A percentile compares a stretch with the other conserved stretches of the same genome.
Conservation (phyloP, 345 rosid species). For the Garcia nutans region DNA sequence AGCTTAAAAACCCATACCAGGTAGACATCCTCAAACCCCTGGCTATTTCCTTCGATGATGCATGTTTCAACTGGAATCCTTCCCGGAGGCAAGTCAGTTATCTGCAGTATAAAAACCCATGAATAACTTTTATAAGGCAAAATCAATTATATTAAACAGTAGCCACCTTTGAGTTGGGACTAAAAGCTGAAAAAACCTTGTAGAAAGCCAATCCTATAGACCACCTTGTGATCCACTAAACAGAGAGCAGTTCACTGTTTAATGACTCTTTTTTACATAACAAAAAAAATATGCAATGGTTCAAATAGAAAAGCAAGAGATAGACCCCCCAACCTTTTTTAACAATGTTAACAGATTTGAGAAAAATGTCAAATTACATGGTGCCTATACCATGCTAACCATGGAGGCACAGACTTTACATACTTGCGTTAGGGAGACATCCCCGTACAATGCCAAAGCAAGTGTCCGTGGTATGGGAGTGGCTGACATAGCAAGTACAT, state of each 20-base stretch:
- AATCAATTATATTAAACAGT: not conserved
- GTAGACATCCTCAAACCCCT: slow-evolving; percentile 64
- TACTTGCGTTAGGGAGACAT: slow-evolving; percentile 87
- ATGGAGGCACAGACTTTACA: slow-evolving; percentile 16
- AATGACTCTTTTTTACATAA: not conserved
- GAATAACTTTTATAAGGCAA: not conserved
- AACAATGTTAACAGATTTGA: not conserved
- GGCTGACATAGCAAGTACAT: slow-evolving; percentile 94
- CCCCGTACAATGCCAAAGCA: slow-evolving; percentile 91
- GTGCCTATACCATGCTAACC: slow-evolving; percentile 1
- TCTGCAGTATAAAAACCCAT: slow-evolving; percentile 45
- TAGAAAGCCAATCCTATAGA: not conserved
- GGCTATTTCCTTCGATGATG: slow-evolving; percentile 56
- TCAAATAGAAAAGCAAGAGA: not conserved
- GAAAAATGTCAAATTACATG: not conserved
- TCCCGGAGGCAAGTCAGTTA: slow-evolving; percentile 92
- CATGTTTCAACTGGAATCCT: slow-evolving; percentile 82
- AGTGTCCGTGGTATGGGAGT: slow-evolving; percentile 97
- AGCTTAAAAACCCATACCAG: slow-evolving; percentile 40
- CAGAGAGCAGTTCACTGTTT: not conserved
- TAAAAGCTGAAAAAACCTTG: not conserved
- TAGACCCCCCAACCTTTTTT: not conserved
- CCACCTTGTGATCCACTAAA: not conserved
- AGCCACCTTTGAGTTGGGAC: not conserved
- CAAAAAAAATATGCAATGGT: not conserved